Base-by-base conservation (phyloP, 164 flowering plant genomes). In the Santalum album region DNA sequence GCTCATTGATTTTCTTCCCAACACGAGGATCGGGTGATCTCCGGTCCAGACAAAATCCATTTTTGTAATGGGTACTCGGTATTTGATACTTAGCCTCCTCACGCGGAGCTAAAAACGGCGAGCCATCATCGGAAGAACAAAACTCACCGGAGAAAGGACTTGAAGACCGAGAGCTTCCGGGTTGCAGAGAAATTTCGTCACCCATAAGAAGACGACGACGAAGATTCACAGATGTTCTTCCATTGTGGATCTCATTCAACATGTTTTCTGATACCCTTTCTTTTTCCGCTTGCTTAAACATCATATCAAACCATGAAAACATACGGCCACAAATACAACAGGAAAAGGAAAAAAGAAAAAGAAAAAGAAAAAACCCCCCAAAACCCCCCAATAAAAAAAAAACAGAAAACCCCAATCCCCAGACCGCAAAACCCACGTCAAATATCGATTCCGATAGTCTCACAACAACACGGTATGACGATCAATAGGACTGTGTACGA, bases 201-300 rank as follows among this genome's bases (percentile, higher is more conserved):
- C 5, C 49, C 63, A 42, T 61, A 36, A 39, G 59, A 49, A 52
- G 48, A 54, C 48, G 16, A 12, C 19, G 52, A 16, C n/a, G n/a
- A n/a, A n/a, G 53, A 43, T 54, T 54, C 21, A 53, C 38, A 43
- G 62, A 65, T 29, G 34, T n/a, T n/a, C n/a, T n/a, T 47, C 63
- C 72, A 60, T 63, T 70, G 47, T 67, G 71, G 67, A 72, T 72
- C 72, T 70, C 72, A 39, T 55, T 65, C 64, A 72, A 70, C 52
- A 75, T 74, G 22, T 48, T 48, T 29, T 29, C 50, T 39, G 6
- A 2, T 9, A n/a, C 16, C 20, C 16, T 42, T 4, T 42, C 45
- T 17, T 17, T 42, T 20, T 43, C 35, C 34, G 19, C 52, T 27
- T 52, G 35, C 52, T 47, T 27, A 29, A 22, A 22, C 57, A 20